Percentiles rank a stretch among this genome's conserved stretches.
Conservation (phyloP, 495 filamentous ascomycete genomes). For the Neurospora intermedia region DNA sequence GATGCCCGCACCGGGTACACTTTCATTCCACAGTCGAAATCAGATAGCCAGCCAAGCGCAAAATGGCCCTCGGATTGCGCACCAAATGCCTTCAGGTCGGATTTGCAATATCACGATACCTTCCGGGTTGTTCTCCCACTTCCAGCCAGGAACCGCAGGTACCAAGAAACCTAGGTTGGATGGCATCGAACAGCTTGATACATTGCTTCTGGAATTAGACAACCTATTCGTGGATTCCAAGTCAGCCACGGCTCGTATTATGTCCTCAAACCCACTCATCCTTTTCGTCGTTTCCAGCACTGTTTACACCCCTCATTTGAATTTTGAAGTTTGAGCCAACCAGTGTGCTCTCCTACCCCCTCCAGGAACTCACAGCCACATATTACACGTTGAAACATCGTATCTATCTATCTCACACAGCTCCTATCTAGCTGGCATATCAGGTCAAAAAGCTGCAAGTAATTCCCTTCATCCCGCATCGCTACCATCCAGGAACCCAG, state of each 20-base stretch:
- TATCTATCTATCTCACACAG: no score
- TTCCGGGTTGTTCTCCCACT: not conserved
- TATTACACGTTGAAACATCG: no score
- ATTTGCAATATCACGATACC: not conserved
- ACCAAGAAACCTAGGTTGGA: not conserved
- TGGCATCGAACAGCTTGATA: not conserved
- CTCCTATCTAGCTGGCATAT: no score
- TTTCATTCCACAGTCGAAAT: not conserved
- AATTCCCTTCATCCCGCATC: not conserved
- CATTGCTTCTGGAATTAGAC: not conserved
- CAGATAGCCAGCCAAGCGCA: not conserved
- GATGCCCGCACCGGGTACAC: not conserved
- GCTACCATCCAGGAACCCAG: not conserved
- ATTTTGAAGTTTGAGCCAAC: not conserved
- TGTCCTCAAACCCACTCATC: not conserved
- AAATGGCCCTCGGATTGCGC: not conserved
- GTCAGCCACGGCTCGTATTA: not conserved
- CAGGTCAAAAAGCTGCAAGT: not conserved
- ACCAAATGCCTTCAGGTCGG: not conserved
- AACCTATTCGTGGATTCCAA: not conserved
- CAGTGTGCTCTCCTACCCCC: no score
- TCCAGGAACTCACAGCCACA: no score
- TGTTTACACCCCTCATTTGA: not conserved
- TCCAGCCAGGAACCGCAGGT: not conserved
- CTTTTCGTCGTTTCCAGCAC: not conserved